Percentiles rank a stretch among this genome's conserved stretches.
Conservation (phyloP, 257 asterid species). For the Solanum gracilifrons region DNA sequence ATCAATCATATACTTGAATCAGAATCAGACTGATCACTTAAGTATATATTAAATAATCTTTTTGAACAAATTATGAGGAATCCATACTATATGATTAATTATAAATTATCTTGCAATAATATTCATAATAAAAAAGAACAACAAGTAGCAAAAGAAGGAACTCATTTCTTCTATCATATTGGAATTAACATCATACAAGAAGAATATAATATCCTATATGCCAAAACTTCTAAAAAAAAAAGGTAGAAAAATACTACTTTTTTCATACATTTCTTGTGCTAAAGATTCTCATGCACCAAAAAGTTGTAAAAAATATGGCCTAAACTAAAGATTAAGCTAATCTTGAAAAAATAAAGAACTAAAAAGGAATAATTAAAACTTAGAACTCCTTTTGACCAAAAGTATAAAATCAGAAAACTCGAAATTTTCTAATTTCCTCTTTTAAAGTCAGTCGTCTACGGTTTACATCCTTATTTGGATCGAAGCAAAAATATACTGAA, state of each 20-base stretch:
- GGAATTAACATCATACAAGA: neutral
- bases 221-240: neutral
- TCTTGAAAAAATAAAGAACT: neutral
- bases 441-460: neutral
- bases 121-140: neutral
- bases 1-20: neutral
- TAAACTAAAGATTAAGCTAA: neutral
- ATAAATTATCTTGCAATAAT: neutral
- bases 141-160: neutral
- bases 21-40: neutral
- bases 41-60: neutral
- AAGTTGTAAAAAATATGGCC: neutral
- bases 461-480: conserved; percentile 22
- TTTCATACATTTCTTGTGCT: neutral
- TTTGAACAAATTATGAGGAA: neutral
- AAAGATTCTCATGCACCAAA: neutral
- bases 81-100: neutral
- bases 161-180: neutral
- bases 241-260: neutral
- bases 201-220: neutral
- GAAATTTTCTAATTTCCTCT: neutral
- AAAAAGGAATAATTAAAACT: neutral
- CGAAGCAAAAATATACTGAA: conserved; percentile 86
- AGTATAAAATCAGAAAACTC: neutral
- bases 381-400: neutral